Base-by-base conservation (phyloP, 768 basidiomycete genomes). In the Podaxis carcinomalis region DNA sequence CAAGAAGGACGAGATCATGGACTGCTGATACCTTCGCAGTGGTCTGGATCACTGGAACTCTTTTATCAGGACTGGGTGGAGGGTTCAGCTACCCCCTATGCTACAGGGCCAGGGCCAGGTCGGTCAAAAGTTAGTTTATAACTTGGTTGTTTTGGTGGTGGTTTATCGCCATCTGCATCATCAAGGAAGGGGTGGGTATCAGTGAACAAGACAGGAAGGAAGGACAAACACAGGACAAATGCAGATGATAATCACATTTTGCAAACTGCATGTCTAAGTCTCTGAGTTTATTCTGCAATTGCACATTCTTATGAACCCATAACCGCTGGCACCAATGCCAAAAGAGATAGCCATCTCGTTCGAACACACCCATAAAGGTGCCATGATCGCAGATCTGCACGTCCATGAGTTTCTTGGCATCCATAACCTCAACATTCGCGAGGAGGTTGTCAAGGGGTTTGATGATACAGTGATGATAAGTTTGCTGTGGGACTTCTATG, bases 391-490 rank as follows among this genome's bases (percentile, higher is more conserved):
- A 50, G 54, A 65, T 53, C 6, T 62, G 47, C 5, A 63, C 42
- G 10, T 63, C 52, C 21, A 28, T 46, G 3, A 63, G 56, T 2
- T 39, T 47, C 35, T 46, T 25, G 14, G 52, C 32, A 19, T 52
- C 23, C 42, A 63, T 55, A 49, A 54, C 46, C 13, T 54, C 57
- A 10, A 63, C 50, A 28, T 42, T 49, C 4, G 59, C 44, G 10
- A 65, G 23, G 21, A 65, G 52, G 16, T 56, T 37, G 25, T 61
- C 55, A 11, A 65, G 46, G 9, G 62, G 64, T 13, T 60, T 47
- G 67, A 82, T 69, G 28, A 82, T 74, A 21, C 78, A 78, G 21
- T 70, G 67, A 3, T 68, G 64, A 50, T 77, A 80, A 47, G 79
- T 68, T 25, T 69, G 70, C 7, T 63, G 56, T 1, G 79, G 80